Evolutionary conservation across 2,329 filamentous ascomycete species (phyloP), one percentile per base, ranked within the genome.

Genomic region (Arthrobotrys pseudoclavata): DNA sequence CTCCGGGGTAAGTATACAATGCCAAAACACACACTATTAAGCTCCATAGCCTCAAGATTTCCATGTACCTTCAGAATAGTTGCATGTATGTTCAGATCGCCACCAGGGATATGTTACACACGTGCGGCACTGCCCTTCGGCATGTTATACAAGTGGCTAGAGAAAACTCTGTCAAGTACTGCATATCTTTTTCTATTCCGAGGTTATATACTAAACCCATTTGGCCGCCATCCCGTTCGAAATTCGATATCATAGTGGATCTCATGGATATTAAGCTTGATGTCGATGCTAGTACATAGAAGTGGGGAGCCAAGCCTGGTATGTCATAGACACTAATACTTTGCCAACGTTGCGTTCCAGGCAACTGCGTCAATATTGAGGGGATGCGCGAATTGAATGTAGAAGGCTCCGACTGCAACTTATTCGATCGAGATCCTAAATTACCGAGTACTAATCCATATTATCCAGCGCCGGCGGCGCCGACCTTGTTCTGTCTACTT

Each of bases 331-430:
- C 47, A 20, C 37, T n/a, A 72, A 42, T n/a, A 29, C 3, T 26
- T 29, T 69, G 26, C 57, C 68, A 70, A 55, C 15, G 1, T 34
- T 50, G 18, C 37, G 15, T 47, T 42, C 22, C 60, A 72, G 69
- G 61, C 69, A 67, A 66, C 69, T 48, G 69, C 61, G 60, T 66
- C 69, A 72, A 42, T 42, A 55, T 57, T 29, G 34, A 55, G 13
- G 50, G 48, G 29, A 57, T 48, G 53, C 29, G 24, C 31, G 47
- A 26, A 74, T 66, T 60, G 47, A n/a, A 55, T 47, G n/a, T 18
- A 50, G 40, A 74, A 74, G 24, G 22, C 26, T 7, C 69, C 61
- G 69, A 74, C 69, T 74, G 61, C 18, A 22, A 74, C 61, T 74
- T 60, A 42, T 40, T 42, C 9, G 4, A 57, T 57, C 18, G 31